These are phyloP conservation scores for Fusarium mexicanum DNA, from an alignment of 2,329 filamentous ascomycete genomes.

Conservation along the genomic window DNA sequence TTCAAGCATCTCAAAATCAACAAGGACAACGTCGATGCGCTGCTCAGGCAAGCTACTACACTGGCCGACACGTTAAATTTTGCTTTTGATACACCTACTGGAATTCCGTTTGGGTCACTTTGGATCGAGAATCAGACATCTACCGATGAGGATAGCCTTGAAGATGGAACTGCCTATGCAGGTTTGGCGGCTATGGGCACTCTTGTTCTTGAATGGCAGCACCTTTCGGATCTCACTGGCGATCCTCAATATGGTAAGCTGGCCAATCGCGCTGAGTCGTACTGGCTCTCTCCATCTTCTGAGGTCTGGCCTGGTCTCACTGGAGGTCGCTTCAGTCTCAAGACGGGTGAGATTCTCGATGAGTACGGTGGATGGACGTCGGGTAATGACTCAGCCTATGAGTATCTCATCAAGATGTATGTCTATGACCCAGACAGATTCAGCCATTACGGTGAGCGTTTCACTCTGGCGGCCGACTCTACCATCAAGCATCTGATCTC, in stretches of 20 bases:
- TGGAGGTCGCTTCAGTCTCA: slow-evolving; percentile 2
- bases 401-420: slow-evolving; percentile 70
- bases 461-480: slow-evolving; percentile 64
- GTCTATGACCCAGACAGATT: slow-evolving; percentile 70
- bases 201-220: slow-evolving; percentile 20
- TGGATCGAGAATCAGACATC: slow-evolving; percentile 13
- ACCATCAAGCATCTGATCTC: slow-evolving; percentile 43
- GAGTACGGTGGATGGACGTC: slow-evolving; percentile 62
- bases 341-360: slow-evolving; percentile 40
- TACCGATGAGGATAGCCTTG: not conserved
- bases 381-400: slow-evolving; percentile 67
- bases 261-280: not conserved
- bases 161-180: not conserved
- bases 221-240: slow-evolving; percentile 8
- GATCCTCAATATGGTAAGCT: slow-evolving; percentile 1
- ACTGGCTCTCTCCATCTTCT: slow-evolving; percentile 13
- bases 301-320: slow-evolving; percentile 20
- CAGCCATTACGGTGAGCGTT: slow-evolving; percentile 13
- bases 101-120: not conserved
- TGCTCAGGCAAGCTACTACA: slow-evolving; percentile 64
- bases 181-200: slow-evolving; percentile 5
- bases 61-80: slow-evolving; percentile 65
- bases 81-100: slow-evolving; percentile 8
- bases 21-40: slow-evolving; percentile 58
- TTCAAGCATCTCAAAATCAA: slow-evolving; percentile 45